phyloP scores from a whole-genome alignment of 2,329 filamentous ascomycete species.

The Thielaviopsis euricoi region DNA sequence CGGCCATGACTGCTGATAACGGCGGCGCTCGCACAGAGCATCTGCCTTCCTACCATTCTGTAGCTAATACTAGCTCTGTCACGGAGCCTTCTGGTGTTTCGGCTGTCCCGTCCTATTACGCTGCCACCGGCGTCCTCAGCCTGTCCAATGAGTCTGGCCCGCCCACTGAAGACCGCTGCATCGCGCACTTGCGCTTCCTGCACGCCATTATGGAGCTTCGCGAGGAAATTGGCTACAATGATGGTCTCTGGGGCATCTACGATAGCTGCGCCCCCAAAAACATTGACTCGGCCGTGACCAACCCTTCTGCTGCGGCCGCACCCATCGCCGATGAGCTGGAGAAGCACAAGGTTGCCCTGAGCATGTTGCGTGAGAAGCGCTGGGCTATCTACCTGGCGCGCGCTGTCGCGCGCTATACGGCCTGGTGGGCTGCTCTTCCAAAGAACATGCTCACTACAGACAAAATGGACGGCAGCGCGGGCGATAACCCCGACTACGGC shows the following conservation, averaged over 20 bases:
- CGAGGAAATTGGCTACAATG: slow-evolving; percentile 46
- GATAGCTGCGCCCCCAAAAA: slow-evolving; percentile 25
- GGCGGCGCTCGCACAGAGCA: background rate
- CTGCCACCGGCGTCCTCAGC: background rate
- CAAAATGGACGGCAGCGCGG: slow-evolving; percentile 18
- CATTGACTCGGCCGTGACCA: slow-evolving; percentile 2
- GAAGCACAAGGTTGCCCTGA: slow-evolving; percentile 20
- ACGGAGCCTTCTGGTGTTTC: background rate
- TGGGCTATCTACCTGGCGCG: slow-evolving; percentile 55
- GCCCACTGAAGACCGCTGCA: slow-evolving; percentile 33
- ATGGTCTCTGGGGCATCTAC: slow-evolving; percentile 50
- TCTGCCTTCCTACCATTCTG: background rate
- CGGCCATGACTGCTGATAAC: background rate
- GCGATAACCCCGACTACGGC: background rate
- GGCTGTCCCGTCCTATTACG: background rate
- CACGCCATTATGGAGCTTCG: slow-evolving; percentile 50
- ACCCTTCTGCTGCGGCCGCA: background rate
- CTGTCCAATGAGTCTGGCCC: slow-evolving; percentile 5
- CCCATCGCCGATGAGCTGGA: slow-evolving; percentile 17
- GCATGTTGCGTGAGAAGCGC: slow-evolving; percentile 50
- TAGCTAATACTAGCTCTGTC: background rate
- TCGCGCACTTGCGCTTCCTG: slow-evolving; percentile 60
- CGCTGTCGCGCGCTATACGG: slow-evolving; percentile 50
- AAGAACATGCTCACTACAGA: slow-evolving; percentile 19
- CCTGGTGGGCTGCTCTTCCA: slow-evolving; percentile 40